phyloP scores from a whole-genome alignment of 2,329 filamentous ascomycete genomes.

The Cordyceps militaris region DNA sequence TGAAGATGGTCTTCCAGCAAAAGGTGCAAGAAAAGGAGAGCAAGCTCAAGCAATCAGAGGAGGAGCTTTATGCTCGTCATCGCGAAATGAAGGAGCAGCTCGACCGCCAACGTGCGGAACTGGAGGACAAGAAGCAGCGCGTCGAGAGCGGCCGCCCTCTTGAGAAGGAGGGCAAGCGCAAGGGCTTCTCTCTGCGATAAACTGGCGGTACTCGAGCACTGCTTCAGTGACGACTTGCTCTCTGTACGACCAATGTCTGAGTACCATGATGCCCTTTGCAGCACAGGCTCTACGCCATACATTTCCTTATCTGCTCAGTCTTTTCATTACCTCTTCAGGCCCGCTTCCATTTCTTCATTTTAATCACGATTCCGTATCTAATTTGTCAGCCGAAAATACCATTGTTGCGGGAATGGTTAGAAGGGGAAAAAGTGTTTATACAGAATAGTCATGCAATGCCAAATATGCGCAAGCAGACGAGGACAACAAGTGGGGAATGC shows the following conservation, averaged over 20 bases:
- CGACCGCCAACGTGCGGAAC: constrained; percentile 85
- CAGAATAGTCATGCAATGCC: constrained; percentile 13
- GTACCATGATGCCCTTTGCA: constrained; percentile 51
- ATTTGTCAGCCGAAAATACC: constrained; percentile 19
- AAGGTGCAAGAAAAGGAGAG: constrained; percentile 99
- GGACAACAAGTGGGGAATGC: background rate
- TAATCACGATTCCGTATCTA: constrained; percentile 34
- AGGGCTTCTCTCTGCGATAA: constrained; percentile 98
- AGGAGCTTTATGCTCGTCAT: constrained; percentile 95
- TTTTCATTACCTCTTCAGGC: constrained; percentile 28
- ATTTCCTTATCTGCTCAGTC: constrained; percentile 39
- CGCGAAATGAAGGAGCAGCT: constrained; percentile 99
- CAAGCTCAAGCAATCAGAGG: constrained; percentile 98
- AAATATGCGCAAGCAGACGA: constrained; percentile 10
- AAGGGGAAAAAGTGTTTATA: constrained; percentile 14
- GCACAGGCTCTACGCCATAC: constrained; percentile 51
- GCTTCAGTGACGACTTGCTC: constrained; percentile 19
- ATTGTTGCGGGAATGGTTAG: constrained; percentile 13
- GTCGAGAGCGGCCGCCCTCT: constrained; percentile 92
- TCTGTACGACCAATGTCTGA: constrained; percentile 47
- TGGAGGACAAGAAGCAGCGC: constrained; percentile 97
- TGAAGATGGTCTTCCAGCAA: constrained; percentile 99
- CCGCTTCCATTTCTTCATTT: constrained; percentile 33
- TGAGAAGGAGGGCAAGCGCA: constrained; percentile 97
- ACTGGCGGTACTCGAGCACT: constrained; percentile 19